phyloP scores from a whole-genome alignment of 495 filamentous ascomycete species.

The Penicillium coffeae region DNA sequence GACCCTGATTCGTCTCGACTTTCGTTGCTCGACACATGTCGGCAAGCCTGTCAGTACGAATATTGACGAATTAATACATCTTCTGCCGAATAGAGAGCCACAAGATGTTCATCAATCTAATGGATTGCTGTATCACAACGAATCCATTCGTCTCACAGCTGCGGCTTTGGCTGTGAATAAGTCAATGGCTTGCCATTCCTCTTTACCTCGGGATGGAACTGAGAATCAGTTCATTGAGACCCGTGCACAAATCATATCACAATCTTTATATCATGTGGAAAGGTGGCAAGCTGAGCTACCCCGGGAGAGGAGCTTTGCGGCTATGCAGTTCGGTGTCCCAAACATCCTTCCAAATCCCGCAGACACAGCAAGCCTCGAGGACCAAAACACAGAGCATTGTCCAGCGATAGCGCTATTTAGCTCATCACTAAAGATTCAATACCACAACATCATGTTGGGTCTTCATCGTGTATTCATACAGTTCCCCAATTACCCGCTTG shows the following conservation, averaged over 20 bases:
- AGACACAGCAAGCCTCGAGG: neutral
- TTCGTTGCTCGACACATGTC: conserved; percentile 28
- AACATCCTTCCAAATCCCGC: neutral
- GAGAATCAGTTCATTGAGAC: neutral
- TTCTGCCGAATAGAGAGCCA: conserved; percentile 2
- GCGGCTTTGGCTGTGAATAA: conserved; percentile 19
- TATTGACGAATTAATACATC: conserved; percentile 12
- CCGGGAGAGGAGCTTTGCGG: neutral
- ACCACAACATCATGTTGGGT: conserved; percentile 27
- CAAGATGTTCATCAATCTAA: neutral
- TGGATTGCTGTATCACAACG: conserved; percentile 13
- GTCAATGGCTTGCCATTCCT: conserved; percentile 3
- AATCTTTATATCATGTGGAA: neutral
- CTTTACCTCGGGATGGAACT: neutral
- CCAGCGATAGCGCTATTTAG: conserved; percentile 9
- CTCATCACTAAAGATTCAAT: conserved; percentile 22
- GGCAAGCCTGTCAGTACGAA: conserved; percentile 22
- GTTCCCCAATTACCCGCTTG: conserved; percentile 20
- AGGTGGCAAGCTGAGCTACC: conserved; percentile 13
- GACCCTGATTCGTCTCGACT: conserved; percentile 31
- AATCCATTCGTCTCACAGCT: conserved; percentile 21
- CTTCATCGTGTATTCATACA: conserved; percentile 26
- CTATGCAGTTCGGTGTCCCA: conserved; percentile 4
- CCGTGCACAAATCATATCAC: neutral
- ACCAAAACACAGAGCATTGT: neutral